phyloP scores from a whole-genome alignment of 169 alveolate genomes.

The Amoebophrya sp. region DNA sequence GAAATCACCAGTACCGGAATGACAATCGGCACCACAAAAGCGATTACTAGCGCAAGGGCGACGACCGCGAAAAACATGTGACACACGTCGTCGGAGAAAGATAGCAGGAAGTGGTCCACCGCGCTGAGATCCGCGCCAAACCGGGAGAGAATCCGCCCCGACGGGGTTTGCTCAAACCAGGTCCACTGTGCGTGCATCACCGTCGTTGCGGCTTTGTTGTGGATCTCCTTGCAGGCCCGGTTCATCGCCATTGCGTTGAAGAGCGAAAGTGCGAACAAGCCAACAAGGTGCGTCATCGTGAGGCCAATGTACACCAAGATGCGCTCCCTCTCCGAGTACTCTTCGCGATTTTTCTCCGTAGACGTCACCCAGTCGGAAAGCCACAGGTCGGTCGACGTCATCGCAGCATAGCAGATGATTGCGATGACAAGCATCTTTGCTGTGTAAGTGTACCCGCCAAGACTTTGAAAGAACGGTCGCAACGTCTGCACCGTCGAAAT shows the following conservation, averaged over 20 bases:
- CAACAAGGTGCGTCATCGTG: background rate
- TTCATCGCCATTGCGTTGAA: background rate
- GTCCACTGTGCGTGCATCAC: background rate
- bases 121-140: background rate
- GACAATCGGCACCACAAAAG: background rate
- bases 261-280: background rate
- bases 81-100: background rate
- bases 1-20: background rate
- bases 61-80: background rate
- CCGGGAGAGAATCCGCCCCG: background rate
- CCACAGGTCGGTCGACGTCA: background rate
- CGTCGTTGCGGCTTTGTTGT: background rate
- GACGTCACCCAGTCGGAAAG: background rate
- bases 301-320: background rate
- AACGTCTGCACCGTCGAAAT: background rate
- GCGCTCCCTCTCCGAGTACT: background rate
- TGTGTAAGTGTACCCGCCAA: background rate
- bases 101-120: background rate
- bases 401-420: background rate
- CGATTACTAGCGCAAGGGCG: background rate
- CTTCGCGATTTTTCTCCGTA: background rate
- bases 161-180: slow-evolving; percentile 10
- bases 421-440: background rate
- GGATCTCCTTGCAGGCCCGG: background rate
- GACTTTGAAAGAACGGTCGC: background rate